phyloP scores from a whole-genome alignment of 2,329 filamentous ascomycete genomes.

The Cryphonectria carpinicola region DNA sequence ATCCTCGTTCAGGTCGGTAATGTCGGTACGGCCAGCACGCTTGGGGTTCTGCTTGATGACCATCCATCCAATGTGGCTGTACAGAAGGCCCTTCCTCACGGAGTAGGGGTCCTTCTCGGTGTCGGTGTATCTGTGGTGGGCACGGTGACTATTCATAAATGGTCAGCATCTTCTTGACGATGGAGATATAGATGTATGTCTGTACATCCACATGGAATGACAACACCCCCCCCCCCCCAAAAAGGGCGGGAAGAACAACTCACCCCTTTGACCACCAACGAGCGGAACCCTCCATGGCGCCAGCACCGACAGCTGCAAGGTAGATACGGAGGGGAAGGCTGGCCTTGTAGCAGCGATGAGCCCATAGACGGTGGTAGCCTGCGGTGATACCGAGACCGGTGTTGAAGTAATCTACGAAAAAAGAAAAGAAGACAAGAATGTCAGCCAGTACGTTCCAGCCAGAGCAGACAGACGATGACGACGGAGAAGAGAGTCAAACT shows the following conservation, averaged over 20 bases:
- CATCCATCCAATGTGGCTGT: constrained; percentile 90
- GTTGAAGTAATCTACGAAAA: constrained; percentile 70
- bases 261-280: constrained; percentile 82
- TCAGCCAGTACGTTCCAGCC: not conserved
- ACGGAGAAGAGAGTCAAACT: not conserved
- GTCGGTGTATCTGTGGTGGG: constrained; percentile 90
- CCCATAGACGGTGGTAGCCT: constrained; percentile 84
- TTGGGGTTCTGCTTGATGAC: constrained; percentile 92
- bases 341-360: constrained; percentile 83
- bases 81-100: constrained; percentile 83
- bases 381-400: constrained; percentile 81
- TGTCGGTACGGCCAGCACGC: constrained; percentile 84
- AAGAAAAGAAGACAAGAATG: not conserved
- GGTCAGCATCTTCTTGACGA: constrained; percentile 2
- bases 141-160: constrained; percentile 60
- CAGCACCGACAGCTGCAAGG: constrained; percentile 79
- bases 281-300: constrained; percentile 83
- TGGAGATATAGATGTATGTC: no score
- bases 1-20: constrained; percentile 86
- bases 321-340: constrained; percentile 77
- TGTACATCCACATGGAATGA: no score
- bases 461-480: not conserved
- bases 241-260: not conserved
- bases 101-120: constrained; percentile 92
- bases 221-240: no score